These are phyloP conservation scores for Lentinula novae-zelandiae DNA, from an alignment of 1,284 basidiomycete genomes.

Conservation along the genomic window DNA sequence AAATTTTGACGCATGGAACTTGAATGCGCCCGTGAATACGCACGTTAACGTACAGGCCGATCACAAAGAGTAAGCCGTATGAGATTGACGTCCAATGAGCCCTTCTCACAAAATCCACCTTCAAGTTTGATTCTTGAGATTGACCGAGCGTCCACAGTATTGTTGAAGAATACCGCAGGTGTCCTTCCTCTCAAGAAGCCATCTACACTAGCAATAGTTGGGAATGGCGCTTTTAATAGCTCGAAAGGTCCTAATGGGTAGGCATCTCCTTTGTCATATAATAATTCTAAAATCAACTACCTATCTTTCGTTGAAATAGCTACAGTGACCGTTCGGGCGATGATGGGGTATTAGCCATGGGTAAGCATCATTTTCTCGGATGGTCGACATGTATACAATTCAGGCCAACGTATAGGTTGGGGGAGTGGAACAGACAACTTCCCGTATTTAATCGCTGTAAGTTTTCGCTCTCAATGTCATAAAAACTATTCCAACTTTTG, in stretches of 20 bases:
- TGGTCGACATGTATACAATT: neutral
- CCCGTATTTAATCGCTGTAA: constrained; percentile 46
- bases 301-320: constrained; percentile 22
- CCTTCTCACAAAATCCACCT: neutral
- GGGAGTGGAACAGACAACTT: constrained; percentile 46
- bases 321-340: constrained; percentile 43
- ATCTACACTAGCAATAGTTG: constrained; percentile 54
- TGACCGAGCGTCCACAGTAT: constrained; percentile 65
- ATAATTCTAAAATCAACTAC: neutral
- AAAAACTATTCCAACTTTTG: constrained; percentile 21
- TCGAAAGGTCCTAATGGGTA: constrained; percentile 60
- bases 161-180: constrained; percentile 66
- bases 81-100: constrained; percentile 9
- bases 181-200: constrained; percentile 57
- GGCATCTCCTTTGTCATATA: constrained; percentile 14
- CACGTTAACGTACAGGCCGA: constrained; percentile 67
- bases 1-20: constrained; percentile 25
- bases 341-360: constrained; percentile 63
- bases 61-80: constrained; percentile 44
- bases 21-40: constrained; percentile 31
- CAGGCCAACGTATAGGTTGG: constrained; percentile 29
- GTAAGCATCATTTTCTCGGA: constrained; percentile 35
- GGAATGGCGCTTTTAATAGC: constrained; percentile 58
- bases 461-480: constrained; percentile 14
- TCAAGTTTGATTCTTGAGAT: constrained; percentile 60